Conservation (phyloP, 2,329 filamentous ascomycete genomes). For the Botryosphaeria dothidea region DNA sequence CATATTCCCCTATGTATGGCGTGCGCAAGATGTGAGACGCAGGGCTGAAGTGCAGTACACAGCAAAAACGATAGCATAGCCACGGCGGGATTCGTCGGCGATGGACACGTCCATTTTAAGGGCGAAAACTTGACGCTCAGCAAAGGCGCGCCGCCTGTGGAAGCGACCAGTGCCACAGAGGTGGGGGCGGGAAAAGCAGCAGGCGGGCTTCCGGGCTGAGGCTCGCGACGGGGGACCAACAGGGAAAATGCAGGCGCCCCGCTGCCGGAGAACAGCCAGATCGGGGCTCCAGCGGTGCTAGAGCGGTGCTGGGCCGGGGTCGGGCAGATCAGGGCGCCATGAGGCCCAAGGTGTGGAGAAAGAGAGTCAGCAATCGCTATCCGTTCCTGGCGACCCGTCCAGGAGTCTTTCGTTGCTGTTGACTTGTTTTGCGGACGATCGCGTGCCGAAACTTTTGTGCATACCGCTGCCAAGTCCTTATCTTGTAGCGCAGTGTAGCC, state of each 20-base stretch:
- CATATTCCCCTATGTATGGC: neutral
- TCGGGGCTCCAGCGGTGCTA: neutral
- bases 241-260: neutral
- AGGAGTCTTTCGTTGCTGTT: too few relatives aligned
- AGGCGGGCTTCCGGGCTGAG: neutral
- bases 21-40: neutral
- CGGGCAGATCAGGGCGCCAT: slow-evolving; percentile 4
- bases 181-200: neutral
- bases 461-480: too few relatives aligned
- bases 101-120: slow-evolving; percentile 13
- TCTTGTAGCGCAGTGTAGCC: too few relatives aligned
- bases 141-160: neutral
- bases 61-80: neutral
- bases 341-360: neutral
- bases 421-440: too few relatives aligned
- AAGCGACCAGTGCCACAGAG: neutral
- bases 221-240: neutral
- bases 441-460: too few relatives aligned
- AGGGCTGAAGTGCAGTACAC: neutral
- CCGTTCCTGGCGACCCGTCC: neutral
- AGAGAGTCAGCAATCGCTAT: neutral
- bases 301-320: neutral
- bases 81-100: slow-evolving; percentile 6
- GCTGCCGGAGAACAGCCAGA: slow-evolving; percentile 7
- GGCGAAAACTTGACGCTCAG: neutral